Percentiles rank a stretch among this genome's conserved stretches.
Conservation (phyloP, 1,139 yeast species). For the Lodderomyces parapsilosis region DNA sequence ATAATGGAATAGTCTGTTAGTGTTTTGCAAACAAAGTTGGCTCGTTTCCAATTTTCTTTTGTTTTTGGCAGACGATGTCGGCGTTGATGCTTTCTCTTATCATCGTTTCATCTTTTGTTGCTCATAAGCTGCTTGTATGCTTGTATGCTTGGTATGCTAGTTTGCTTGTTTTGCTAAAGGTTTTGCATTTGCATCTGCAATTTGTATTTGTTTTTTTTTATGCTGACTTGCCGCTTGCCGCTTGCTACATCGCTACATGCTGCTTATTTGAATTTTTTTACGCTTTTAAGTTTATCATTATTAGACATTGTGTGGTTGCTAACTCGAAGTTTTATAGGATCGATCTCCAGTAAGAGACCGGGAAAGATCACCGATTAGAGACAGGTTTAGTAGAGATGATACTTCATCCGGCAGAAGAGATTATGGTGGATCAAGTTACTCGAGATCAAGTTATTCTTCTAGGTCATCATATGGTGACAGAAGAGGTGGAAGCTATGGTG, state of each 20-base stretch:
- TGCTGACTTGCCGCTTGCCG: constrained; percentile 1
- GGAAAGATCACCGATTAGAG: constrained; percentile 38
- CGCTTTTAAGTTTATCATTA: too few species aligned
- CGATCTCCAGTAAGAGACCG: constrained; percentile 33
- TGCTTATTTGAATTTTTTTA: background rate
- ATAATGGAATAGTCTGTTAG: too few species aligned
- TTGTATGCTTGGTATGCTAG: constrained; percentile 1
- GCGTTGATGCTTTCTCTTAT: background rate
- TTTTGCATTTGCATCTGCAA: too few species aligned
- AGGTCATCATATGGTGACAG: constrained; percentile 14
- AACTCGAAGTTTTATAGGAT: constrained; percentile 30
- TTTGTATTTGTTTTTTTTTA: background rate
- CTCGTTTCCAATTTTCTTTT: background rate
- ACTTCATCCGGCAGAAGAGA: constrained; percentile 19
- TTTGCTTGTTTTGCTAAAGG: background rate
- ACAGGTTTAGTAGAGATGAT: constrained; percentile 35
- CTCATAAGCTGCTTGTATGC: constrained; percentile 1
- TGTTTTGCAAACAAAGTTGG: too few species aligned
- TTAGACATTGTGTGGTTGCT: constrained; percentile 18
- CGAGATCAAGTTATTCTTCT: too few species aligned
- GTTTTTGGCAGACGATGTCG: background rate
- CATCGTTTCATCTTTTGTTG: background rate
- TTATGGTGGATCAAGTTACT: constrained; percentile 12
- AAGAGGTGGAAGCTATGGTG: constrained; percentile 13
- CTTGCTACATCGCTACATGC: constrained; percentile 1